Evolutionary conservation across 768 basidiomycete genomes (phyloP).

Genomic region (Rhodotorula diobovata): DNA sequence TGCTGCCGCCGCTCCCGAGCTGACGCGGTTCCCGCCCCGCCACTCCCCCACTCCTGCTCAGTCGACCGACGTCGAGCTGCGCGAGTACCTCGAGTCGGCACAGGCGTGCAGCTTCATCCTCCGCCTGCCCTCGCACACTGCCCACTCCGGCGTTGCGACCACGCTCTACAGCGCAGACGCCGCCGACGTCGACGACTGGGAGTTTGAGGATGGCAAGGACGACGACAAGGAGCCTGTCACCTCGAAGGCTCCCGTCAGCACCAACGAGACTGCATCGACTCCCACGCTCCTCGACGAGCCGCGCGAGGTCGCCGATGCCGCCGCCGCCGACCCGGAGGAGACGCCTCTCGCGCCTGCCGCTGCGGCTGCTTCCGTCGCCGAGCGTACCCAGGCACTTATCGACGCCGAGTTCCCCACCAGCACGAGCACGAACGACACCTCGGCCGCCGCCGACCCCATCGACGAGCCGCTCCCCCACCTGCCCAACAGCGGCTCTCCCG

Average conservation of each 20-base stretch:
- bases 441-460: neutral
- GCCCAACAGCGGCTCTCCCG: neutral
- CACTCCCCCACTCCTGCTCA: neutral
- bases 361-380: neutral
- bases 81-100: neutral
- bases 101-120: too few species aligned
- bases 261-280: neutral
- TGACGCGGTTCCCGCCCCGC: neutral
- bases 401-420: neutral
- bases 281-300: neutral
- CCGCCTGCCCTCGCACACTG: neutral
- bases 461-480: neutral
- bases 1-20: neutral
- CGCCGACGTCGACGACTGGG: neutral
- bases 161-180: too few species aligned
- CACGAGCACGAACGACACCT: too few species aligned
- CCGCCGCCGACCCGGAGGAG: neutral
- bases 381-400: neutral
- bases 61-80: conserved; percentile 4
- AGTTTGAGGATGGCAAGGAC: neutral
- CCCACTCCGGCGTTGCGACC: neutral
- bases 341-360: neutral
- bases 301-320: neutral
- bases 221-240: too few species aligned
- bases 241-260: too few species aligned